Evolutionary conservation across 805 yeast species (phyloP), one percentile per base, ranked within the genome.

Genomic region (Yamadazyma kitorensis): DNA sequence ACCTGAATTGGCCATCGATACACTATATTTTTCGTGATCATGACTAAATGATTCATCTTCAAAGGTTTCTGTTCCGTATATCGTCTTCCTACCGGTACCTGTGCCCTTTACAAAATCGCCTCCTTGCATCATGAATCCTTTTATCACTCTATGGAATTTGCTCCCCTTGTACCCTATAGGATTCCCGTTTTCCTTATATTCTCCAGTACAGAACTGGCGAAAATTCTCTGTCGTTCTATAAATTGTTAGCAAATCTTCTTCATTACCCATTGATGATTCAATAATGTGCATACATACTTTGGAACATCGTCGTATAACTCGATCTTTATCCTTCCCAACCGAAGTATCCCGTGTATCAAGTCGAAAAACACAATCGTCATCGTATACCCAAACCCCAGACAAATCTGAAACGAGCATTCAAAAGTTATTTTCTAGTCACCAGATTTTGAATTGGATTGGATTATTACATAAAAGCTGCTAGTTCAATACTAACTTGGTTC

Each of bases 71-170:
- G 24, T 18, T 49, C 91, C 93, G 63, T 82, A 83, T 61, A 83
- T 83, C 30, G 88, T 81, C 64, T 79, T 80, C 59, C 97, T 97
- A 59, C 98, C 98, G 52, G 82, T 78, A 49, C 98, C 97, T 63
- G 85, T 81, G 63, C 85, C 81, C 67, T 58, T 55, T 42, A 67
- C 59, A 55, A 65, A 64, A 47, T 68, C 72, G 46, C 73, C 73
- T 53, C 75, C 97, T 75, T 91, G 97, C 60, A 91, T 72, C 97
- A 91, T 89, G 75, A 89, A 89, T 64, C 83, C 80, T 47, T 96
- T 96, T 55, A 87, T 87, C 45, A 89, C 93, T 73, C 96, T 82
- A 86, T 89, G 97, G 89, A 89, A 88, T 47, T 80, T 72, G 33
- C 94, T 85, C 54, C 74, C 76, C 59, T 80, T 80, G 78, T 81